These are phyloP conservation scores for Luffa acutangula DNA, from an alignment of 306 rosid species.

Conservation along the genomic window DNA sequence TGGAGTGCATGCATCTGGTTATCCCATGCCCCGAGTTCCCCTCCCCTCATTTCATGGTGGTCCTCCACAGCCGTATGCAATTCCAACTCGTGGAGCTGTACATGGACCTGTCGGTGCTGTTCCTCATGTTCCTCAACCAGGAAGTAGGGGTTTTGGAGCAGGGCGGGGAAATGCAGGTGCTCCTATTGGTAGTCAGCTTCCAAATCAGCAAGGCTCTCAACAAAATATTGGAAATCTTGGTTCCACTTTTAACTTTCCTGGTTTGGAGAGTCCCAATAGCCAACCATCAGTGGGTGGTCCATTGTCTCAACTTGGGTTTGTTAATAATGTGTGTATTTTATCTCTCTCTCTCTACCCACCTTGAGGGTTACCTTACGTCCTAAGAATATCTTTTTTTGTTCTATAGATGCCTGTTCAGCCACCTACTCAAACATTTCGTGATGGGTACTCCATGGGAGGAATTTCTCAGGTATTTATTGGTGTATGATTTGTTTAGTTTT, in stretches of 20 bases:
- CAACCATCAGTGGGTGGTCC: conserved; percentile 97
- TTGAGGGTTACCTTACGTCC: conserved; percentile 1
- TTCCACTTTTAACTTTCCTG: conserved; percentile 66
- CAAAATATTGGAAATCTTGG: conserved; percentile 71
- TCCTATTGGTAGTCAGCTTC: conserved; percentile 82
- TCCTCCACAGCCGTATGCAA: conserved; percentile 95
- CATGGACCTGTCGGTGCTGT: conserved; percentile 99
- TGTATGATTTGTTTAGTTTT: conserved; percentile 8
- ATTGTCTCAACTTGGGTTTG: conserved; percentile 93
- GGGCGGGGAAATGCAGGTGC: conserved; percentile 80
- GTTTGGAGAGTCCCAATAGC: conserved; percentile 83
- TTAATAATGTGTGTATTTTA: conserved; percentile 56
- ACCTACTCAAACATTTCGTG: conserved; percentile 70
- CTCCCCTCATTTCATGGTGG: conserved; percentile 76
- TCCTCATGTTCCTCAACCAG: conserved; percentile 94
- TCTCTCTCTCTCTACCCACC: conserved; percentile 1
- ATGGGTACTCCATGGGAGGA: conserved; percentile 86
- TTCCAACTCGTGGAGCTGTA: conserved; percentile 92
- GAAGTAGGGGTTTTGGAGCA: conserved; percentile 89
- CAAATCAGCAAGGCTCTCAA: conserved; percentile 82
- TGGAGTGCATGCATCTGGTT: conserved; percentile 80
- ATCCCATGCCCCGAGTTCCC: conserved; percentile 82
- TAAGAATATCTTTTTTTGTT: conserved; percentile 16
- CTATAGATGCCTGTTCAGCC: conserved; percentile 81
- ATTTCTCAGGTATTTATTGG: conserved; percentile 71